phyloP scores from a whole-genome alignment of 352 stramenopile species.

The Globisporangium spiculum region DNA sequence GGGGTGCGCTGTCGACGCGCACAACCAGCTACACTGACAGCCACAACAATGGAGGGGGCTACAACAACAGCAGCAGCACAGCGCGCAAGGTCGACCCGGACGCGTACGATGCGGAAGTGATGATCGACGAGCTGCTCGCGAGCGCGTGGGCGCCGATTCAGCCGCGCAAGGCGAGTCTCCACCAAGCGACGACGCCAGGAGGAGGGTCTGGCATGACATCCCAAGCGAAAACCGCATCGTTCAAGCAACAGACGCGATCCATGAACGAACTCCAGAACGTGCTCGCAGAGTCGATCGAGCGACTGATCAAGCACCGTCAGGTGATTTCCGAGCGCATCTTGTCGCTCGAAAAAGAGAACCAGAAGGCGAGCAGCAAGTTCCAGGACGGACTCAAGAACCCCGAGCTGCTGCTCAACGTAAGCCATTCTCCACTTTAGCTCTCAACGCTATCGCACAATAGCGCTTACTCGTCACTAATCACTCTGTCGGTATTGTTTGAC shows the following conservation, averaged over 20 bases:
- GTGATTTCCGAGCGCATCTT: slow-evolving; percentile 56
- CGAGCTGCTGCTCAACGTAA: slow-evolving; percentile 56
- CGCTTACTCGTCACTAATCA: not conserved
- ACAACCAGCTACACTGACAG: not conserved
- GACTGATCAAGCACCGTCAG: slow-evolving; percentile 53
- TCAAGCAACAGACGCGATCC: slow-evolving; percentile 52
- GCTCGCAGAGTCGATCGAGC: slow-evolving; percentile 54
- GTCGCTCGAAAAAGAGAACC: slow-evolving; percentile 62
- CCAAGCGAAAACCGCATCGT: slow-evolving; percentile 26
- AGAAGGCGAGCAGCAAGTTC: slow-evolving; percentile 48
- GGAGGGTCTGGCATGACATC: not conserved
- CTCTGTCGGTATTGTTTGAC: not conserved
- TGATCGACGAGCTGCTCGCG: slow-evolving; percentile 76
- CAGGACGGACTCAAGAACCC: slow-evolving; percentile 60
- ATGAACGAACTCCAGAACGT: slow-evolving; percentile 70
- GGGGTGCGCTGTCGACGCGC: slow-evolving; percentile 12
- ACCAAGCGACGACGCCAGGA: not conserved
- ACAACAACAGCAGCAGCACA: slow-evolving; percentile 1
- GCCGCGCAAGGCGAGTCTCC: slow-evolving; percentile 20
- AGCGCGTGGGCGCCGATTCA: slow-evolving; percentile 44
- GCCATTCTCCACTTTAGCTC: too few species aligned
- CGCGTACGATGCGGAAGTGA: slow-evolving; percentile 59
- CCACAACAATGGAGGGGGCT: not conserved
- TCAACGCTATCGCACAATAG: not conserved
- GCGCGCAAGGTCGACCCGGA: not conserved